These are phyloP conservation scores for Tubosaeta sp. DNA, from an alignment of 768 basidiomycete genomes.

Conservation along the genomic window DNA sequence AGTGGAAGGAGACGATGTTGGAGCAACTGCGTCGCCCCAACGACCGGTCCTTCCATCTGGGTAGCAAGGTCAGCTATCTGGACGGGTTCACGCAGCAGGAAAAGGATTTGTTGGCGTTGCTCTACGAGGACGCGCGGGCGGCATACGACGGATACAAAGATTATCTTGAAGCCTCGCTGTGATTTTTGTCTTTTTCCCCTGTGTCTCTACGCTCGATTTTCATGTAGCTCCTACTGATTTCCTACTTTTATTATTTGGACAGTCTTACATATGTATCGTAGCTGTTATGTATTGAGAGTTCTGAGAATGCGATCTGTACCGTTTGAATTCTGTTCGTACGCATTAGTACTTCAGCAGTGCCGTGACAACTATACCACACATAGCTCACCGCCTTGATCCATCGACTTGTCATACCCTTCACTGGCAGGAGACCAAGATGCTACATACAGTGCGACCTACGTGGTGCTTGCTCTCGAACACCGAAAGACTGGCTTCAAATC, in stretches of 20 bases:
- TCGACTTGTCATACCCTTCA: no score
- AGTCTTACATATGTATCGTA: background rate
- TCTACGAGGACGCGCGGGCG: conserved; percentile 11
- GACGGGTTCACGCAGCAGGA: conserved; percentile 9
- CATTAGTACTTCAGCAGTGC: no score
- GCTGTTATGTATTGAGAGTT: no score
- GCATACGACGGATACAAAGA: conserved; percentile 13
- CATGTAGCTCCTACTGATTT: background rate
- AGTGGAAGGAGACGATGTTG: conserved; percentile 16
- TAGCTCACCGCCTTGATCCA: no score
- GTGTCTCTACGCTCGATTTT: no score
- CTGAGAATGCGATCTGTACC: no score
- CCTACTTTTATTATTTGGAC: background rate
- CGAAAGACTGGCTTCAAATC: no score
- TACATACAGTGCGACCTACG: no score
- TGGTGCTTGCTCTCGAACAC: no score
- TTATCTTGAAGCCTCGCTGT: background rate
- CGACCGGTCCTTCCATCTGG: background rate
- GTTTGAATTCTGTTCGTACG: no score
- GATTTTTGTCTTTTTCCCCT: background rate
- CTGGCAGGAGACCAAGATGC: no score
- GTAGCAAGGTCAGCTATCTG: background rate
- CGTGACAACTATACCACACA: no score
- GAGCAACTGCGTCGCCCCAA: background rate
- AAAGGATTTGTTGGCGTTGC: conserved; percentile 1